Conservation (phyloP, 306 rosid genomes). For the Glycyrrhiza uralensis region DNA sequence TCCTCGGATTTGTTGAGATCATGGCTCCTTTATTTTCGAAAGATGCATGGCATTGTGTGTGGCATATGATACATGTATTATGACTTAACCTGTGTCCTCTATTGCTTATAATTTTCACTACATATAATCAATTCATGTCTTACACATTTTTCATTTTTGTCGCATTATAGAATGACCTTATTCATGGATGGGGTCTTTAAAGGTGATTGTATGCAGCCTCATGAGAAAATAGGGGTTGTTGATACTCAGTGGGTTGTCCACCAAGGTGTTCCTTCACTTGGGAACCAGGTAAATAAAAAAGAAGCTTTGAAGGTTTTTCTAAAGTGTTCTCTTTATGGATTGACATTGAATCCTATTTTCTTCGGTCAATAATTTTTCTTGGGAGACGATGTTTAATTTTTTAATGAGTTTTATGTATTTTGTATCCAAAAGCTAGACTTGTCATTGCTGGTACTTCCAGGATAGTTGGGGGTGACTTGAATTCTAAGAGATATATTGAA, state of each 20-base stretch:
- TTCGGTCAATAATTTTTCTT: too few relatives aligned
- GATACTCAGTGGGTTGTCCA: constrained; percentile 89
- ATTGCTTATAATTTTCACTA: neutral
- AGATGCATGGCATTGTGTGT: constrained; percentile 89
- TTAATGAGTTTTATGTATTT: too few relatives aligned
- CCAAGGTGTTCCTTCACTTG: constrained; percentile 81
- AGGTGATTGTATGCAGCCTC: constrained; percentile 60
- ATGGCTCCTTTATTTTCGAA: constrained; percentile 95
- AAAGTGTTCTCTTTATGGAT: neutral
- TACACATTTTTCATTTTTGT: neutral
- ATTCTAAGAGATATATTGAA: constrained; percentile 14
- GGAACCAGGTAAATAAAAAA: constrained; percentile 66
- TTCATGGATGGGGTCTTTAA: constrained; percentile 99
- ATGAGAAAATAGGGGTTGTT: constrained; percentile 86
- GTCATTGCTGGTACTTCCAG: constrained; percentile 27
- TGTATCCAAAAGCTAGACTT: constrained; percentile 23
- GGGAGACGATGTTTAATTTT: too few relatives aligned
- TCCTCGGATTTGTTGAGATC: constrained; percentile 92
- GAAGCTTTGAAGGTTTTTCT: neutral
- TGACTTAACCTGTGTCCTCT: neutral
- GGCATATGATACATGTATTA: constrained; percentile 91
- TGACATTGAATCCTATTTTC: too few relatives aligned
- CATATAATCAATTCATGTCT: neutral
- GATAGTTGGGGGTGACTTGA: constrained; percentile 24
- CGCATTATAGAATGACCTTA: constrained; percentile 64